A percentile compares a stretch with the other conserved stretches of the same genome.
Conservation (phyloP, 345 rosid species). For the Ceriops tagal region DNA sequence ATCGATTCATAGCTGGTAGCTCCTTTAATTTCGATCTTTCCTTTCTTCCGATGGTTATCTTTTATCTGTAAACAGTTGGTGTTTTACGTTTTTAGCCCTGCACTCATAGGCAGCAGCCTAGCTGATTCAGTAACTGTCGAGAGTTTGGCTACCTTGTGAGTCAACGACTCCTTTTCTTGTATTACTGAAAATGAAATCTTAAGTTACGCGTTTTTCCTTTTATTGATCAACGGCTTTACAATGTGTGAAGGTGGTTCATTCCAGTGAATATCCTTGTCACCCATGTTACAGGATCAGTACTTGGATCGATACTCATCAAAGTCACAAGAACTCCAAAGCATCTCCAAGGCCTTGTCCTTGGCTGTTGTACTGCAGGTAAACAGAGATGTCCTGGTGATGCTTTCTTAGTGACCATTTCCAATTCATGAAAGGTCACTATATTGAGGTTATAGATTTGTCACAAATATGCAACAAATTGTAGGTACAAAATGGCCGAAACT, state of each 20-base stretch:
- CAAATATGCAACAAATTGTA: too few species aligned
- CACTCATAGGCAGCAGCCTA: slow-evolving; percentile 33
- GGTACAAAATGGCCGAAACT: too few species aligned
- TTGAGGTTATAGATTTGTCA: slow-evolving; percentile 7
- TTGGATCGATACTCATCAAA: slow-evolving; percentile 23
- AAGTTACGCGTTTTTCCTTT: neutral
- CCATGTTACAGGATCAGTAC: slow-evolving; percentile 25
- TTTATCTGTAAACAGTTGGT: slow-evolving; percentile 23
- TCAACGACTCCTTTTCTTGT: neutral
- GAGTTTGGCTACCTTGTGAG: slow-evolving; percentile 35
- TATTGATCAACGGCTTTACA: too few species aligned
- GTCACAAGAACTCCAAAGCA: slow-evolving; percentile 23
- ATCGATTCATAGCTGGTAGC: too few species aligned
- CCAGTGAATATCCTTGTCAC: slow-evolving; percentile 26
- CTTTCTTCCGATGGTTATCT: too few species aligned
- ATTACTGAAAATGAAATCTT: neutral
- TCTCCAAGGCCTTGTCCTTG: slow-evolving; percentile 26
- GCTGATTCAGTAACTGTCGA: slow-evolving; percentile 35
- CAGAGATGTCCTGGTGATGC: neutral
- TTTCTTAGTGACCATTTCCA: slow-evolving; percentile 26
- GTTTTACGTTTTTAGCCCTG: slow-evolving; percentile 38
- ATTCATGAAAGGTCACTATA: slow-evolving; percentile 29
- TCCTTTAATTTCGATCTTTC: too few species aligned
- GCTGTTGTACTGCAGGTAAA: slow-evolving; percentile 30
- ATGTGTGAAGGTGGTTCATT: slow-evolving; percentile 32